Base-by-base conservation (phyloP, 768 basidiomycete species). In the Panus rudis region DNA sequence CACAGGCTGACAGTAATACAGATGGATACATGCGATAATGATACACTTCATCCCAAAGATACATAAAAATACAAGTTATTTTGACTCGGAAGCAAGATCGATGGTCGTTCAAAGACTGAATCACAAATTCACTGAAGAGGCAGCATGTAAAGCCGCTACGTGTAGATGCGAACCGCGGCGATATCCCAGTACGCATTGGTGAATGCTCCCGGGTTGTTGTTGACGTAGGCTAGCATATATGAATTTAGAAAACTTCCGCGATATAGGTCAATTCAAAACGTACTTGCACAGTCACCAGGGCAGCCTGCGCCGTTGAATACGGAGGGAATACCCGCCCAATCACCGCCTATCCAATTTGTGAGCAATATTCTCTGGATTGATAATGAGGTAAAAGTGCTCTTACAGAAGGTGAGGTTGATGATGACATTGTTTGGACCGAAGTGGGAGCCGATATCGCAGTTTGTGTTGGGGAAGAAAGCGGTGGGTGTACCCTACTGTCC, bases 151-250 rank as follows among this genome's bases (percentile, higher is more conserved):
- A 30, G 10, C 28, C 28, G 10, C 33, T 58, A 70, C 21, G 55
- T 62, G 58, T 77, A 79, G 23, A 78, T 63, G 45, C 71, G 73
- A 41, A 87, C 60, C 39, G 72, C 75, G 37, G 72, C 69, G 57
- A 90, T 72, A 33, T 84, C 76, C 63, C 84, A 89, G 66, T 78
- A 87, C 0, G 87, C 83, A 24, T 82, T 65, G 8, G 51, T 49
- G 62, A 88, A 88, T 10, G 79, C 80, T 3, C 62, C 58, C 1
- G 86, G 86, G 52, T 84, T 80, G 47, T 73, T 71, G 63, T 78
- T 71, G 51, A 84, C 81, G 50, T 65, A 82, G 48, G 76, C 80
- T 83, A 14, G 31, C n/a, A 11, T 31, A 13, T 33, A 20, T 6
- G 13, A 6, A 31, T 19, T 26, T 16, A 40, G 7, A 13, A 28